Conservation (phyloP, 176 grass and related monocot genomes). For the Pharus latifolius region DNA sequence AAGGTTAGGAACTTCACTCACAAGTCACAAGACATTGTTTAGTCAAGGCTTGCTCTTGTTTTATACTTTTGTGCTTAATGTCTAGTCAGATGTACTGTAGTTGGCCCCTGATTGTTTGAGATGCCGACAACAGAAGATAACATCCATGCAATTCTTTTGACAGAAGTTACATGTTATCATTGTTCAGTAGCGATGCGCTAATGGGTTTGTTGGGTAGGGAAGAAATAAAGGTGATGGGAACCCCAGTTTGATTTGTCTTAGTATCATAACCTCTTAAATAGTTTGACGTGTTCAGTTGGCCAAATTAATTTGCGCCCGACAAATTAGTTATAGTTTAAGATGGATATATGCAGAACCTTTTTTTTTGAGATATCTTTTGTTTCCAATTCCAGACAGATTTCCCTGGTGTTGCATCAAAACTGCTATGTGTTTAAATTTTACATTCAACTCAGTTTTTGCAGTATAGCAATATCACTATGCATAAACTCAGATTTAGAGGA, state of each 20-base stretch:
- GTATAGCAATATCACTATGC: not conserved
- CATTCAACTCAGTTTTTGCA: not conserved
- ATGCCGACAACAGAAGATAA: not conserved
- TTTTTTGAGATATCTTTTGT: not conserved
- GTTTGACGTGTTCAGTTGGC: not conserved
- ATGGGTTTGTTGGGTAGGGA: constrained; percentile 19
- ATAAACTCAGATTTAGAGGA: not conserved
- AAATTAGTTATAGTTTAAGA: not conserved
- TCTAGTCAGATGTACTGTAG: not conserved
- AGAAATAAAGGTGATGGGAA: not conserved
- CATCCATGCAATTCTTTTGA: not conserved
- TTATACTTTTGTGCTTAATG: not conserved
- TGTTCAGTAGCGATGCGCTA: not conserved
- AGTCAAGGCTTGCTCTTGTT: constrained; percentile 6
- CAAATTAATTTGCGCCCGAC: not conserved
- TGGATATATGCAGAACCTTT: not conserved
- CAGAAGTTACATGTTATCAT: not conserved
- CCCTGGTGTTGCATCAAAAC: not conserved
- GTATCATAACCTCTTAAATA: not conserved
- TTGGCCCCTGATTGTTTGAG: constrained; percentile 28
- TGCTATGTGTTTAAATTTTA: not conserved
- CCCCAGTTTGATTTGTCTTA: not conserved
- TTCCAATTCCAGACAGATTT: not conserved
- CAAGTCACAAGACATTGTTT: not conserved
- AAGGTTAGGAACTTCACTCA: not conserved